Conservation (phyloP, 192 early-diverging fungal species). For the Phlyctochytrium arcticum region DNA sequence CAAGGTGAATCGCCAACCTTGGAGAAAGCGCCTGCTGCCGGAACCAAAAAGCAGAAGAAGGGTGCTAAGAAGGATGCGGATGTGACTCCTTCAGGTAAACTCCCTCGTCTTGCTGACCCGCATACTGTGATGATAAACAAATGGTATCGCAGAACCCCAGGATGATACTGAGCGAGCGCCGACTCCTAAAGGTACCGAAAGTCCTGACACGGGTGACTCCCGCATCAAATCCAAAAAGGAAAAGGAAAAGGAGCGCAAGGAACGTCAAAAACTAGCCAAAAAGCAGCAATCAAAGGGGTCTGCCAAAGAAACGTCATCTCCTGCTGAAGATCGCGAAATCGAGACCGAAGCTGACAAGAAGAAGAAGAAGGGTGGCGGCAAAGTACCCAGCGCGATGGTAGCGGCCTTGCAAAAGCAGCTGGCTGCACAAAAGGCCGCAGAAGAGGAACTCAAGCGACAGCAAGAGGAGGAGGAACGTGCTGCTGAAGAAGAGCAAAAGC, state of each 20-base stretch:
- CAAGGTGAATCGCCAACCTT: neutral
- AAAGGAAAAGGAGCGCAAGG: constrained; percentile 81
- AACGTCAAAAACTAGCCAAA: constrained; percentile 61
- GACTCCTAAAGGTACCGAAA: neutral
- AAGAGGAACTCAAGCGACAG: constrained; percentile 63
- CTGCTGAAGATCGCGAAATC: constrained; percentile 38
- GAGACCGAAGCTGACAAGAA: constrained; percentile 43
- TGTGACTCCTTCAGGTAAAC: too few species aligned
- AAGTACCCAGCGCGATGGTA: constrained; percentile 50
- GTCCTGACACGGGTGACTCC: constrained; percentile 33
- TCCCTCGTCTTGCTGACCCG: too few species aligned
- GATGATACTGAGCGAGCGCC: constrained; percentile 7
- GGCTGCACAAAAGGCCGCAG: constrained; percentile 45
- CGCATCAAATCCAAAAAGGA: constrained; percentile 81
- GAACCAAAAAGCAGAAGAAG: constrained; percentile 10
- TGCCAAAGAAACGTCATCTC: constrained; percentile 7
- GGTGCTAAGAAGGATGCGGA: constrained; percentile 31
- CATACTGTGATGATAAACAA: too few species aligned
- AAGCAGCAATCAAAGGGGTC: constrained; percentile 57
- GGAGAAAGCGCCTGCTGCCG: constrained; percentile 2
- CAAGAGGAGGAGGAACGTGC: constrained; percentile 33
- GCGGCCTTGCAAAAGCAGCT: constrained; percentile 27
- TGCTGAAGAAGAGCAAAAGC: constrained; percentile 69
- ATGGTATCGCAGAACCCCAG: neutral
- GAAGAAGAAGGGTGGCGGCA: constrained; percentile 60